Conservation (phyloP, 192 early-diverging fungal species). For the Cetraspora pellucida region DNA sequence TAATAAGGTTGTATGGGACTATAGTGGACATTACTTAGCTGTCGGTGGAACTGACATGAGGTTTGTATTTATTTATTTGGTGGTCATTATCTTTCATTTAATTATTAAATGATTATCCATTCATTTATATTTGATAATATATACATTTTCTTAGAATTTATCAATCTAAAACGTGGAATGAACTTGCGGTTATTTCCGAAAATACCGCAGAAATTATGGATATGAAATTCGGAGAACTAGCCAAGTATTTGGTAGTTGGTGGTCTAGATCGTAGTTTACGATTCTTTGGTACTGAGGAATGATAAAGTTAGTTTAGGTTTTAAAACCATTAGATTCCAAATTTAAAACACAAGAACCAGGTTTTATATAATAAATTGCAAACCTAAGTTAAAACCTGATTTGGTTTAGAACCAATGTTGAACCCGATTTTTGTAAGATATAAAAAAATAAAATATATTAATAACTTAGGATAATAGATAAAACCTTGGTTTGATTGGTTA, state of each 20-base stretch:
- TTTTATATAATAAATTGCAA: no score
- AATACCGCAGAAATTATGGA: constrained; percentile 58
- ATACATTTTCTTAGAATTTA: constrained; percentile 47
- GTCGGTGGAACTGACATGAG: constrained; percentile 65
- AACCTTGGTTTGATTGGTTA: no score
- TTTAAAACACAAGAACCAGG: no score
- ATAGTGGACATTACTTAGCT: constrained; percentile 82
- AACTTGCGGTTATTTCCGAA: constrained; percentile 52
- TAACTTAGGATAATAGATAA: no score
- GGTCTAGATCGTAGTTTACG: constrained; percentile 63
- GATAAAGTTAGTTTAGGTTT: no score
- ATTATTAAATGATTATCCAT: constrained; percentile 3
- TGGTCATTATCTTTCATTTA: no score
- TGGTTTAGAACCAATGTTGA: no score
- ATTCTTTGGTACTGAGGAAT: constrained; percentile 56
- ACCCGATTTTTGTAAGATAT: no score
- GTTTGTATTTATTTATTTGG: constrained; percentile 21
- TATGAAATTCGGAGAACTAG: constrained; percentile 59
- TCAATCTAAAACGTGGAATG: constrained; percentile 70
- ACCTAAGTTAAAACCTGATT: no score
- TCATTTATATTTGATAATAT: neutral
- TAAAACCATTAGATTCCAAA: no score
- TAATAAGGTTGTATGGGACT: constrained; percentile 74
- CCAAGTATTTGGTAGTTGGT: constrained; percentile 54
- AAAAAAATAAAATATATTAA: no score